phyloP scores from a whole-genome alignment of 2,329 filamentous ascomycete species.

The Kalmusia sp. region DNA sequence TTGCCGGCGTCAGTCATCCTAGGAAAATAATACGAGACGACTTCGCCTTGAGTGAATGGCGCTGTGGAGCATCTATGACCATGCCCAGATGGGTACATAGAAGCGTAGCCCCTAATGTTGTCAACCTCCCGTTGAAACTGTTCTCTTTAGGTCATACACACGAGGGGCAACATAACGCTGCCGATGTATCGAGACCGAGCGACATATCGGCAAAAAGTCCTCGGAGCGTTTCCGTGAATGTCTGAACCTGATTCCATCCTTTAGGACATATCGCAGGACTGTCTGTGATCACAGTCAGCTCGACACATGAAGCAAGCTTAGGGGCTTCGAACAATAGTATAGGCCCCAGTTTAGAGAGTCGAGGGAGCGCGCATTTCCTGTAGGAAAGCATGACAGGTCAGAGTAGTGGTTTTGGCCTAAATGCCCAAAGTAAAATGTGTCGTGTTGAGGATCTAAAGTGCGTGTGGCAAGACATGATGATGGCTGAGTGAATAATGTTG shows the following conservation, averaged over 20 bases:
- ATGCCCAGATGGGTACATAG: neutral
- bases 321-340: neutral
- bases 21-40: neutral
- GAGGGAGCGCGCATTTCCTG: neutral
- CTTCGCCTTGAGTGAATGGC: neutral
- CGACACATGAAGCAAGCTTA: neutral
- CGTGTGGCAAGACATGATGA: neutral
- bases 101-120: neutral
- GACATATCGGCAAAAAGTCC: neutral
- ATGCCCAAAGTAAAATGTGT: neutral
- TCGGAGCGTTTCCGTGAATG: neutral
- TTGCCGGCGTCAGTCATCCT: neutral
- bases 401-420: neutral
- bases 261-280: neutral
- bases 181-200: neutral
- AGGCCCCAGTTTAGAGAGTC: neutral
- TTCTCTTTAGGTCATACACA: neutral
- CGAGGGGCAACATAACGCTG: neutral
- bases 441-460: neutral
- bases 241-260: neutral
- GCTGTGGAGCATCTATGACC: neutral
- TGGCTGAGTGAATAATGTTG: neutral
- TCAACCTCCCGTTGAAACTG: too few relatives aligned
- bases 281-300: neutral
- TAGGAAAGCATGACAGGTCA: neutral